These are phyloP conservation scores for Logfia minima DNA, from an alignment of 129 eudicot genomes.

Conservation along the genomic window DNA sequence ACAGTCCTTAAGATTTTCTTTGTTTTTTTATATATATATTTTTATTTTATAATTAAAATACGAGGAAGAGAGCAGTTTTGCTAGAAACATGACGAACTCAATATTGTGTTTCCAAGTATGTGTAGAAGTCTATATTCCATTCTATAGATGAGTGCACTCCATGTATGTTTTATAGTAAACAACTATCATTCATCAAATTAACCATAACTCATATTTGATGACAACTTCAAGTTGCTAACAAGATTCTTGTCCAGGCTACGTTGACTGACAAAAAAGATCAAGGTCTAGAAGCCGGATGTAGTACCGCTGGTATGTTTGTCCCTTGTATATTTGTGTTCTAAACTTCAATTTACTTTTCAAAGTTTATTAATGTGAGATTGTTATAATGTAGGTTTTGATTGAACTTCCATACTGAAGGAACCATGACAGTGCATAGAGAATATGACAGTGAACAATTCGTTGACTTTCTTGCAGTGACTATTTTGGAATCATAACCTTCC, in stretches of 20 bases:
- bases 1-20: background rate
- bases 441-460: background rate
- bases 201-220: slow-evolving; percentile 13
- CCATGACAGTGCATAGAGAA: slow-evolving; percentile 11
- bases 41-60: background rate
- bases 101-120: background rate
- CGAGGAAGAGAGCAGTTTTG: background rate
- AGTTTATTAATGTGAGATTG: slow-evolving; percentile 5
- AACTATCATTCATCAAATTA: slow-evolving; percentile 4
- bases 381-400: slow-evolving; percentile 18
- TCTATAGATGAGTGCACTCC: background rate
- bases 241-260: slow-evolving; percentile 42
- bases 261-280: slow-evolving; percentile 37
- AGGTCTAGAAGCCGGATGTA: slow-evolving; percentile 35
- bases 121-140: background rate
- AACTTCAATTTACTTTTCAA: background rate
- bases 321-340: background rate
- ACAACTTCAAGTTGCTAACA: slow-evolving; percentile 50
- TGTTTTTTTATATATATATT: background rate
- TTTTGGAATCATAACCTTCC: slow-evolving; percentile 18
- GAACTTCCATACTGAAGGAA: slow-evolving; percentile 4
- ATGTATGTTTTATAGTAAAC: slow-evolving; percentile 1
- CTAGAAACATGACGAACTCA: background rate
- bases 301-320: slow-evolving; percentile 42
- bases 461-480: slow-evolving; percentile 24